Conservation (phyloP, 345 rosid genomes). For the Eucalyptus cloeziana region DNA sequence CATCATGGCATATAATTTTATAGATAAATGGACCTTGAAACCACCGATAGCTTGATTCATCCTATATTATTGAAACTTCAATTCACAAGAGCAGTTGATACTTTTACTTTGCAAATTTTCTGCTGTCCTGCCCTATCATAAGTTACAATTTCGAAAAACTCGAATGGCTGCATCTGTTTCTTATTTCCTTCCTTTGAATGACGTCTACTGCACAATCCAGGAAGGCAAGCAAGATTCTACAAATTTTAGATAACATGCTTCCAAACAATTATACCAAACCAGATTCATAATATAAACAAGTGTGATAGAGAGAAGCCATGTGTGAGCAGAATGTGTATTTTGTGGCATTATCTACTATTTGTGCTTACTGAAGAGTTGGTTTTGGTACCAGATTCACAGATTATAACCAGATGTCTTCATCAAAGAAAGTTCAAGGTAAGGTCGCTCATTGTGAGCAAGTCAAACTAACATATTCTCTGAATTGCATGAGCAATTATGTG, state of each 20-base stretch:
- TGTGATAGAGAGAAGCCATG: neutral
- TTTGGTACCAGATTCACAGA: neutral
- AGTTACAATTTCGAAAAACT: neutral
- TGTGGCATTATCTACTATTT: neutral
- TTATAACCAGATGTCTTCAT: neutral
- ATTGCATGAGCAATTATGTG: neutral
- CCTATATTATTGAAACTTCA: neutral
- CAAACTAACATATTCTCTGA: neutral
- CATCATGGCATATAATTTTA: neutral
- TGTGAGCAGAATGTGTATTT: neutral
- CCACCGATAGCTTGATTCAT: neutral
- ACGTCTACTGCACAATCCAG: neutral
- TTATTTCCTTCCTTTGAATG: neutral
- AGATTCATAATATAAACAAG: neutral
- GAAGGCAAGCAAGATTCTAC: neutral
- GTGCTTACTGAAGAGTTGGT: neutral
- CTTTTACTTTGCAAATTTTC: neutral
- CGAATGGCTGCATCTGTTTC: neutral
- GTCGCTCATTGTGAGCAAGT: neutral
- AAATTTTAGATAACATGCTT: neutral
- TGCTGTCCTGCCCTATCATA: neutral
- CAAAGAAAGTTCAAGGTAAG: neutral
- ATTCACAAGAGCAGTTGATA: neutral
- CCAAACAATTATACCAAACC: neutral
- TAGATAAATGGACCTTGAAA: neutral